These are phyloP conservation scores for Fusarium duplospermum DNA, from an alignment of 2,329 filamentous ascomycete species.

Conservation along the genomic window DNA sequence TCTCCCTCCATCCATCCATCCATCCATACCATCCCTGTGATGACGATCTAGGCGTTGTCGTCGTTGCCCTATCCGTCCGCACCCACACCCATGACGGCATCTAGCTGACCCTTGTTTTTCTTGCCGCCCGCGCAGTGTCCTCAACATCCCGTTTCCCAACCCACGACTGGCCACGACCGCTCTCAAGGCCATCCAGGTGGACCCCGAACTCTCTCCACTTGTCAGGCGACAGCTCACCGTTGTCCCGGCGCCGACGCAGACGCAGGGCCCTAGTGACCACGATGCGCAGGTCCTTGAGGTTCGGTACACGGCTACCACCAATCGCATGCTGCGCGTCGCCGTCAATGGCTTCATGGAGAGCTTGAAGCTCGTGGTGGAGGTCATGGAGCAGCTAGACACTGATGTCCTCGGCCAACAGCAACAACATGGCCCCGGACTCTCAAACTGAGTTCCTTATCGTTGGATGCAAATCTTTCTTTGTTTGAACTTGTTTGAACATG, in stretches of 20 bases:
- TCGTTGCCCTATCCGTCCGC: constrained; percentile 1
- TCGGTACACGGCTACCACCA: constrained; percentile 88
- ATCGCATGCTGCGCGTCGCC: constrained; percentile 94
- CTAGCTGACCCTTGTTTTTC: constrained; percentile 34
- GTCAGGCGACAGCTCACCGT: constrained; percentile 79
- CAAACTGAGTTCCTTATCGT: constrained; percentile 19
- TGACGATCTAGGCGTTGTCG: constrained; percentile 26
- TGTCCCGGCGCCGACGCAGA: constrained; percentile 44
- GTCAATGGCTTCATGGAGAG: constrained; percentile 98
- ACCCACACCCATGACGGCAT: constrained; percentile 10
- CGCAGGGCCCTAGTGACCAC: constrained; percentile 25
- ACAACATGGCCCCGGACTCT: constrained; percentile 17
- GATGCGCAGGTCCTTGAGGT: constrained; percentile 69
- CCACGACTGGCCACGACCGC: constrained; percentile 81
- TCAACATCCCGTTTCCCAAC: constrained; percentile 85
- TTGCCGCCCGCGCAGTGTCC: constrained; percentile 63
- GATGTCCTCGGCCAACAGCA: constrained; percentile 72
- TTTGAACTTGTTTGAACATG: constrained; percentile 21
- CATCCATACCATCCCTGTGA: constrained; percentile 17
- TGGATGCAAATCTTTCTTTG: constrained; percentile 16
- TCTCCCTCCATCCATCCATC: constrained; percentile 3
- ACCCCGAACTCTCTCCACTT: constrained; percentile 87
- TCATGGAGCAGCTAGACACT: constrained; percentile 90
- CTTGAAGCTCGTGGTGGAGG: constrained; percentile 82
- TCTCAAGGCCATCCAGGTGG: constrained; percentile 81